phyloP scores from a whole-genome alignment of 495 filamentous ascomycete genomes.

The Xanthoparmelia taractica region DNA sequence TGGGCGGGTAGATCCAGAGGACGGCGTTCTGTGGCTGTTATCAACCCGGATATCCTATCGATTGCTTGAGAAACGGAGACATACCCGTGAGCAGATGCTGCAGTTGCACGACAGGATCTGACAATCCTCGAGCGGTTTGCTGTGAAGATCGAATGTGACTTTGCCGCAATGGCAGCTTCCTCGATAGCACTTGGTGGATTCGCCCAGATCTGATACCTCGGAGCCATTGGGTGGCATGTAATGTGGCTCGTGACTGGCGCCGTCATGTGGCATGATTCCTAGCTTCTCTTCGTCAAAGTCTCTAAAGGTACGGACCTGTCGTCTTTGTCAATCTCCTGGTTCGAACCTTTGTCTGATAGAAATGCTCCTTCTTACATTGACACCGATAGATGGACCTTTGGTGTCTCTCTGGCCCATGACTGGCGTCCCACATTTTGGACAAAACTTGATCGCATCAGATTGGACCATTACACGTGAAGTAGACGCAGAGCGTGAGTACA shows the following conservation, averaged over 20 bases:
- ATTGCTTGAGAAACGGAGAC: not conserved
- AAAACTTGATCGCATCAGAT: not conserved
- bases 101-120: slow-evolving; percentile 5
- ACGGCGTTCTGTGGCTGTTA: slow-evolving; percentile 1
- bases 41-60: not conserved
- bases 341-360: too few relatives aligned
- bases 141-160: not conserved
- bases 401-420: not conserved
- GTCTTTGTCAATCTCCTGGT: not conserved
- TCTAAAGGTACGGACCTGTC: slow-evolving; percentile 3
- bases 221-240: not conserved
- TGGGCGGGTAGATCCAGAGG: slow-evolving; percentile 4
- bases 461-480: not conserved
- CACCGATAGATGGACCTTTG: not conserved
- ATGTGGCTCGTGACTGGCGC: not conserved
- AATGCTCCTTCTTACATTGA: slow-evolving; percentile 1
- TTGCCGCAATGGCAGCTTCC: slow-evolving; percentile 15
- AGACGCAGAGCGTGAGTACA: not conserved
- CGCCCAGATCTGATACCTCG: not conserved
- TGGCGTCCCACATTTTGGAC: slow-evolving; percentile 7
- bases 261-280: not conserved
- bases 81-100: slow-evolving; percentile 11
- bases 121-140: slow-evolving; percentile 5
- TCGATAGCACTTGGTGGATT: not conserved
- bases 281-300: not conserved